A percentile compares a stretch with the other conserved stretches of the same genome.
Evolutionary conservation across 2,329 filamentous ascomycete species (phyloP).

Genomic region (Didymosphaeria variabile): DNA sequence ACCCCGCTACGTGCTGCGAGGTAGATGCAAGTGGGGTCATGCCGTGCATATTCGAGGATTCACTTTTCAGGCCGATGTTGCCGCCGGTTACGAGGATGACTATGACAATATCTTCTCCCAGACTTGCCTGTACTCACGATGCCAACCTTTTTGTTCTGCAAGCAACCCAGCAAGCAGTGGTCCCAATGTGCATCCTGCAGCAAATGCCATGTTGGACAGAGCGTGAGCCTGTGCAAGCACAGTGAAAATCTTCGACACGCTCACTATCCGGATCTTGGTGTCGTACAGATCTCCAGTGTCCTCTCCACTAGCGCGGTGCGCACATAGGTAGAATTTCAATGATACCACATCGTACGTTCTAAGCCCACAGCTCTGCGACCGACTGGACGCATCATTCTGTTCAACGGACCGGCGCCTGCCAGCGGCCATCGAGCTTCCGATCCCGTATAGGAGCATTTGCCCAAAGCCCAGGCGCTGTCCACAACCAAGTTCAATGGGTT

Average conservation of each 20-base stretch:
- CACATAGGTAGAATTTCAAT: too few relatives aligned
- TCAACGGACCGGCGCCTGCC: too few relatives aligned
- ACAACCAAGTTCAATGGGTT: too few relatives aligned
- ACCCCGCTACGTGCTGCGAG: conserved; percentile 51
- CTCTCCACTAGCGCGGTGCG: conserved; percentile 1
- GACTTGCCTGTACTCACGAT: too few relatives aligned
- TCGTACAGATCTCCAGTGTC: conserved; percentile 13
- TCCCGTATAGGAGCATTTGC: too few relatives aligned
- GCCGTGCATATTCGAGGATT: conserved; percentile 50
- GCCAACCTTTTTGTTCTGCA: conserved; percentile 60
- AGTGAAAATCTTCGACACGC: conserved; percentile 38
- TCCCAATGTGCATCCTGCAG: conserved; percentile 61
- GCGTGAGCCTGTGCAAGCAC: conserved; percentile 66
- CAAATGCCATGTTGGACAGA: conserved; percentile 64
- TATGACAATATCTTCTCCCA: too few relatives aligned
- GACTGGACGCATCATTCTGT: too few relatives aligned
- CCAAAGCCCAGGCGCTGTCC: too few relatives aligned
- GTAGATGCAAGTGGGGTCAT: conserved; percentile 52
- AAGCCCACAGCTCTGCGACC: too few relatives aligned
- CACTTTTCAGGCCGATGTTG: conserved; percentile 53
- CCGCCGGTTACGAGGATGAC: conserved; percentile 57
- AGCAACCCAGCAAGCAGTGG: conserved; percentile 65
- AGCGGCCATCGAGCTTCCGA: too few relatives aligned
- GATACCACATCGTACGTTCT: too few relatives aligned
- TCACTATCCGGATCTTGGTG: conserved; percentile 33